phyloP scores from a whole-genome alignment of 1,139 yeast species.

The Saccharomyces hybrid region DNA sequence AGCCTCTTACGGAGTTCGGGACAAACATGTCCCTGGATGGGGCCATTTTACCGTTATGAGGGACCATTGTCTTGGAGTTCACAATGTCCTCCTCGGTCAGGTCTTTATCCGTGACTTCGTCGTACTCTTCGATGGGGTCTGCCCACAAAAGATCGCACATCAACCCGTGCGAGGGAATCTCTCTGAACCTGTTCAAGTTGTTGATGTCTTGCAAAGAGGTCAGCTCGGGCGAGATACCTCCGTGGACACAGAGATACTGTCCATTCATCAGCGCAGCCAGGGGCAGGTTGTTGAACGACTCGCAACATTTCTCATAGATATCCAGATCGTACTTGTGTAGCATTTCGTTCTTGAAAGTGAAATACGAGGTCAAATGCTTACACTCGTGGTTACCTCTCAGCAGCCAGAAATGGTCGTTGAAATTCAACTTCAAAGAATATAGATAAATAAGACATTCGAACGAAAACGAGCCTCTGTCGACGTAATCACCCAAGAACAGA shows the following conservation, averaged over 20 bases:
- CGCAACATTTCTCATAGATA: slow-evolving; percentile 69
- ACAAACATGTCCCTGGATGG: slow-evolving; percentile 38
- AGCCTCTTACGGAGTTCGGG: slow-evolving; percentile 78
- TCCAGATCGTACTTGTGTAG: slow-evolving; percentile 66
- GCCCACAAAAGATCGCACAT: slow-evolving; percentile 97
- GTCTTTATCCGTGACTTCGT: slow-evolving; percentile 51
- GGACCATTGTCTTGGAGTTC: background rate
- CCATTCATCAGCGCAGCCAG: slow-evolving; percentile 90
- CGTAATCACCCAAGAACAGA: slow-evolving; percentile 89
- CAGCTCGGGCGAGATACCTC: slow-evolving; percentile 89
- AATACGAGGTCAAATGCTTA: slow-evolving; percentile 85
- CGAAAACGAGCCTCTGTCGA: slow-evolving; percentile 89
- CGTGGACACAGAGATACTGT: slow-evolving; percentile 94
- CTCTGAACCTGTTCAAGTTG: slow-evolving; percentile 70
- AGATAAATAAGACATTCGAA: slow-evolving; percentile 79
- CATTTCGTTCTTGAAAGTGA: slow-evolving; percentile 89
- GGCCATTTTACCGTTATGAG: background rate
- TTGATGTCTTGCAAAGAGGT: slow-evolving; percentile 62
- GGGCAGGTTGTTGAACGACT: slow-evolving; percentile 81
- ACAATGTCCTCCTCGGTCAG: slow-evolving; percentile 9
- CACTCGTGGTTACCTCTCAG: slow-evolving; percentile 95
- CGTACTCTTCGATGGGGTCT: slow-evolving; percentile 87
- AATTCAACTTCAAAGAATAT: slow-evolving; percentile 73
- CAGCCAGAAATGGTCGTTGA: slow-evolving; percentile 71
- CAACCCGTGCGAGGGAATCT: slow-evolving; percentile 88